Evolutionary conservation across 768 basidiomycete genomes (phyloP).

Genomic region (Tylopilus cervinicoccineus): DNA sequence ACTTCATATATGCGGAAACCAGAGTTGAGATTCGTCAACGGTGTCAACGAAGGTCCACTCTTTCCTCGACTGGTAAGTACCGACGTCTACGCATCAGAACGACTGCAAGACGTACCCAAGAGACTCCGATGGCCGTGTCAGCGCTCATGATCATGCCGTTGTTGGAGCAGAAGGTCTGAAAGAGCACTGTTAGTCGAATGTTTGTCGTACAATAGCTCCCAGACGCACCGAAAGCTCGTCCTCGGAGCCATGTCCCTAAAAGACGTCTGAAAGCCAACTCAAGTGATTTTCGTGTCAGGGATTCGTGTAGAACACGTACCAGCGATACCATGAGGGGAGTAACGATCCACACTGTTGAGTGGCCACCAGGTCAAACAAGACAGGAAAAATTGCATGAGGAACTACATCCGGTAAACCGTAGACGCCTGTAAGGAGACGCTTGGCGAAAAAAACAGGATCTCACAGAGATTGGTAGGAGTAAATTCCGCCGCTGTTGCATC

Average conservation of each 20-base stretch:
- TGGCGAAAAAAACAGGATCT: slow-evolving; percentile 13
- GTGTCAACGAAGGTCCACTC: slow-evolving; percentile 57
- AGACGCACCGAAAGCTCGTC: slow-evolving; percentile 58
- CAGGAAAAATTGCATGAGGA: slow-evolving; percentile 30
- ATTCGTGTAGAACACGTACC: slow-evolving; percentile 32
- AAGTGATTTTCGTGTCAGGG: not conserved
- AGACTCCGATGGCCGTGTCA: slow-evolving; percentile 47
- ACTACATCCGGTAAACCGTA: slow-evolving; percentile 46
- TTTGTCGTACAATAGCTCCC: not conserved
- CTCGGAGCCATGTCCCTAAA: slow-evolving; percentile 73
- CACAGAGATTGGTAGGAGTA: slow-evolving; percentile 44
- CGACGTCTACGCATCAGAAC: no score
- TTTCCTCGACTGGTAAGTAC: no score
- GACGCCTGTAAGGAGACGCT: not conserved
- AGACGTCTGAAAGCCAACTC: slow-evolving; percentile 42
- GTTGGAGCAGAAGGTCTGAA: slow-evolving; percentile 65
- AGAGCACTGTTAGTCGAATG: not conserved
- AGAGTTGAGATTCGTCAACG: slow-evolving; percentile 64
- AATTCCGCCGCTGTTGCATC: slow-evolving; percentile 38
- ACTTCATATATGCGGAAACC: slow-evolving; percentile 53
- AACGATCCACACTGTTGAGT: slow-evolving; percentile 42
- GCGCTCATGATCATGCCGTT: slow-evolving; percentile 58
- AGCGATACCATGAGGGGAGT: slow-evolving; percentile 45
- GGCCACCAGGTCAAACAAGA: no score
- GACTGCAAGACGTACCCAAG: slow-evolving; percentile 45